Conservation (phyloP, 108 stramenopile species). For the Discostella stelligeroides region DNA sequence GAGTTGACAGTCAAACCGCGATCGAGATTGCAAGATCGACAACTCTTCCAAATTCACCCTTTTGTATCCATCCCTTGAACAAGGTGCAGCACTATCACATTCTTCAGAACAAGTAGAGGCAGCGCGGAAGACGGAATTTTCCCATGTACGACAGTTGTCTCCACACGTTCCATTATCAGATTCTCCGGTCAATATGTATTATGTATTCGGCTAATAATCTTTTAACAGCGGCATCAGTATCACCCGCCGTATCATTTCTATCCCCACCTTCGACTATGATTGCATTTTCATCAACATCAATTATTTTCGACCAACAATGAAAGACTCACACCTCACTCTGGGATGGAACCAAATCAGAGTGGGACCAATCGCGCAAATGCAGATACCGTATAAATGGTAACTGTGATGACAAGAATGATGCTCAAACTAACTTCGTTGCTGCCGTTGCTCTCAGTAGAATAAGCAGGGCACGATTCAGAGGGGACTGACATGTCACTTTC, state of each 20-base stretch:
- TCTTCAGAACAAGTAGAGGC: neutral
- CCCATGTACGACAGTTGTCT: constrained; percentile 83
- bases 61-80: constrained; percentile 64
- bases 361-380: no score
- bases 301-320: no score
- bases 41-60: constrained; percentile 67
- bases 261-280: neutral
- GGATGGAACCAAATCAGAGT: no score
- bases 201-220: constrained; percentile 71
- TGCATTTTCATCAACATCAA: neutral
- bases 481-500: no score
- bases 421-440: no score
- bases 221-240: constrained; percentile 6
- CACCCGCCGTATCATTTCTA: neutral
- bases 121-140: constrained; percentile 61
- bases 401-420: no score
- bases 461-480: no score
- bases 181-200: constrained; percentile 86
- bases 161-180: constrained; percentile 81
- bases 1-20: constrained; percentile 69
- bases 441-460: no score
- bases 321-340: no score
- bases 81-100: constrained; percentile 33
- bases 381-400: no score
- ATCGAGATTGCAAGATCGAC: constrained; percentile 62